phyloP scores from a whole-genome alignment of 306 rosid species.

The Prunus campanulata region DNA sequence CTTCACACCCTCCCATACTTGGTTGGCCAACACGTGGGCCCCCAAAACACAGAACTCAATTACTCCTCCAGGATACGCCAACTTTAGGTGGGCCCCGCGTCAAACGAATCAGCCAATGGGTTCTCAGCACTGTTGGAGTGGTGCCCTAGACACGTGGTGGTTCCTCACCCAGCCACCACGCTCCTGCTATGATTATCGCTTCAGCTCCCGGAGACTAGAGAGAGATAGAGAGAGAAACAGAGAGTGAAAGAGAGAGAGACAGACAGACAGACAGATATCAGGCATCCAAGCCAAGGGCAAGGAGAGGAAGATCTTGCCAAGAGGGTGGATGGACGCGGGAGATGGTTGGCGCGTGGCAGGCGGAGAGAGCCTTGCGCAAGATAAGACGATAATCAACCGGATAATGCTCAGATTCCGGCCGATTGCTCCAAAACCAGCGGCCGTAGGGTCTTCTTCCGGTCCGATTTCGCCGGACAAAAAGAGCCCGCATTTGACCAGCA shows the following conservation, averaged over 20 bases:
- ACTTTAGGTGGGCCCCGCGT: conserved; percentile 19
- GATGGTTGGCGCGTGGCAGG: conserved; percentile 40
- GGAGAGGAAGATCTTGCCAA: not conserved
- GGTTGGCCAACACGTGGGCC: conserved; percentile 38
- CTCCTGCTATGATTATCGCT: conserved; percentile 62
- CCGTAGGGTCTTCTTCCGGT: conserved; percentile 11
- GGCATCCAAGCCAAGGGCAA: not conserved
- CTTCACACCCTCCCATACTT: conserved; percentile 19
- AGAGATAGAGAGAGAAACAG: conserved; percentile 4
- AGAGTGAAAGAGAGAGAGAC: not conserved
- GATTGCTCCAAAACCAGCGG: conserved; percentile 66
- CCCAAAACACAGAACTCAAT: conserved; percentile 25
- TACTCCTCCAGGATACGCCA: conserved; percentile 41
- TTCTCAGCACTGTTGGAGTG: conserved; percentile 13
- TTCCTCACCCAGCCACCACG: conserved; percentile 49
- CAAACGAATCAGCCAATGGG: conserved; percentile 35
- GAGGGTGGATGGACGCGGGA: conserved; percentile 40
- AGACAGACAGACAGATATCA: not conserved
- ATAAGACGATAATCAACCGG: conserved; percentile 32
- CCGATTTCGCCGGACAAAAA: not conserved
- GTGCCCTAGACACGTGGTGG: conserved; percentile 76
- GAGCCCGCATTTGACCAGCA: conserved; percentile 10
- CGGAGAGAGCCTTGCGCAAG: not conserved
- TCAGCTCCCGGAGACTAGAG: conserved; percentile 31
- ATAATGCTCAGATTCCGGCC: conserved; percentile 70